phyloP scores from a whole-genome alignment of 345 rosid genomes.

The Cardamine resedifolia region DNA sequence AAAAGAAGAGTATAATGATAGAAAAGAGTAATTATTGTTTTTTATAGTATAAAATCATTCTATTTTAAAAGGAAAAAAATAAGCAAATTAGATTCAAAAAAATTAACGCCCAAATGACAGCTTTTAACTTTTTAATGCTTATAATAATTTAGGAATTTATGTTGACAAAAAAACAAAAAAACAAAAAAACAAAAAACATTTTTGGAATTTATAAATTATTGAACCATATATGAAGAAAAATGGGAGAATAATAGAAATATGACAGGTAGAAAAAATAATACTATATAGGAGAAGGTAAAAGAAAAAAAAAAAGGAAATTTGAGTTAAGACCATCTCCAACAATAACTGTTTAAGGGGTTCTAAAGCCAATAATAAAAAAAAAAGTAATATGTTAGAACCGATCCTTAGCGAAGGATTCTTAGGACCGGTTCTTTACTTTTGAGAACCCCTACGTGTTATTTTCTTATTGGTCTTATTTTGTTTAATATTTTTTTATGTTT shows the following conservation, averaged over 20 bases:
- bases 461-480: no score
- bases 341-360: no score
- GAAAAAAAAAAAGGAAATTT: not conserved
- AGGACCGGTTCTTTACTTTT: no score
- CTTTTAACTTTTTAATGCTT: slow-evolving; percentile 23
- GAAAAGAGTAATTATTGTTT: slow-evolving; percentile 13
- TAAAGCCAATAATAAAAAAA: no score
- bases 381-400: no score
- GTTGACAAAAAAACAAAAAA: no score
- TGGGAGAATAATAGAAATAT: not conserved
- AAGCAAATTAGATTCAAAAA: slow-evolving; percentile 18
- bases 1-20: slow-evolving; percentile 14
- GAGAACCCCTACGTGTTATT: no score
- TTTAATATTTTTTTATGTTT: no score
- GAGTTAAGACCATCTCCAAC: no score
- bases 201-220: slow-evolving; percentile 7
- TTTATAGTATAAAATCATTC: slow-evolving; percentile 20
- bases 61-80: not conserved
- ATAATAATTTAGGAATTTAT: no score
- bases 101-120: slow-evolving; percentile 31
- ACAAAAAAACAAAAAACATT: no score
- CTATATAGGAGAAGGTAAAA: not conserved
- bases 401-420: no score
- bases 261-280: slow-evolving; percentile 1
- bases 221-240: not conserved